Evolutionary conservation across 768 basidiomycete genomes (phyloP).

Genomic region (Agaricus subrufescens): DNA sequence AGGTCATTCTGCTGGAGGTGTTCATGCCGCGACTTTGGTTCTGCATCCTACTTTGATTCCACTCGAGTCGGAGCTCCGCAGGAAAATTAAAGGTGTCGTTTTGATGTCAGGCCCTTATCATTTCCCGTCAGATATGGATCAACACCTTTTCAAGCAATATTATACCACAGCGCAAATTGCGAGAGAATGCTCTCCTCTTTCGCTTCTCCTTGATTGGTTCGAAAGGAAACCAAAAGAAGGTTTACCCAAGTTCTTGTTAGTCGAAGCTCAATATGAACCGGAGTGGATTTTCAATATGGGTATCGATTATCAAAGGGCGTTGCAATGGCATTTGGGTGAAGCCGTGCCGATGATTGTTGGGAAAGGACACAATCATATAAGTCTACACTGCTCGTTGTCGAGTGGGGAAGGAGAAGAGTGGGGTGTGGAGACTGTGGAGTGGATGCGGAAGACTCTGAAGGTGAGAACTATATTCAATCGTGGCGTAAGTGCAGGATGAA

Average conservation of each 20-base stretch:
- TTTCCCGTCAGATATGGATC: conserved; percentile 22
- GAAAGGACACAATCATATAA: conserved; percentile 61
- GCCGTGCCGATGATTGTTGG: conserved; percentile 32
- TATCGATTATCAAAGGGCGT: conserved; percentile 31
- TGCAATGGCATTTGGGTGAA: conserved; percentile 31
- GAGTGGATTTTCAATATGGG: conserved; percentile 32
- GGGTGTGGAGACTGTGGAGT: conserved; percentile 43
- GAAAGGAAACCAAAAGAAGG: conserved; percentile 25
- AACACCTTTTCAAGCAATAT: conserved; percentile 30
- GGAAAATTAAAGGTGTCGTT: conserved; percentile 39
- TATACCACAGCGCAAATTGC: conserved; percentile 12
- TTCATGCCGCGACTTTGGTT: conserved; percentile 41
- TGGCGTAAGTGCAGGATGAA: background rate
- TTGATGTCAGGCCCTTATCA: conserved; percentile 43
- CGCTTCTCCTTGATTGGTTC: conserved; percentile 13
- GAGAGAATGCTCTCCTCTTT: background rate
- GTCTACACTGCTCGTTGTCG: conserved; percentile 41
- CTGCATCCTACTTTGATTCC: conserved; percentile 32
- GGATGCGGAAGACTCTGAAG: conserved; percentile 22
- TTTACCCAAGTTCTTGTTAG: conserved; percentile 44
- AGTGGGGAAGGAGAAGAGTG: conserved; percentile 61
- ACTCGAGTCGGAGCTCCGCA: conserved; percentile 21
- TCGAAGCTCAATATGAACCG: conserved; percentile 53
- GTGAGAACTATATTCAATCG: background rate
- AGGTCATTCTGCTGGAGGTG: conserved; percentile 62